phyloP scores from a whole-genome alignment of 2,329 filamentous ascomycete species.

The Botrytis aclada region DNA sequence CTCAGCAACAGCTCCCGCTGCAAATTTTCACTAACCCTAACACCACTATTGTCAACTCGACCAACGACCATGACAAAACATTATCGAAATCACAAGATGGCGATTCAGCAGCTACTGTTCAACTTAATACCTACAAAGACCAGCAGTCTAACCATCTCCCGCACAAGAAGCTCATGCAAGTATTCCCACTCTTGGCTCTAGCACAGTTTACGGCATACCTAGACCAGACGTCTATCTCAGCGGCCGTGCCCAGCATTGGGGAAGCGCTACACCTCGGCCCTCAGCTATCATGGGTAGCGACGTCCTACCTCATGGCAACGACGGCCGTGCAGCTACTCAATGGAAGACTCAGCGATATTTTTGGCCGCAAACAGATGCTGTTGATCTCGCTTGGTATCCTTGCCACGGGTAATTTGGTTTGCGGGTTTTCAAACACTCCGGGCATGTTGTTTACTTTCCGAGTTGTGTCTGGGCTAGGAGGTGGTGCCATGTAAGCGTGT shows the following conservation, averaged over 20 bases:
- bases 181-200: slow-evolving; percentile 21
- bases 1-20: slow-evolving; percentile 1
- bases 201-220: slow-evolving; percentile 21
- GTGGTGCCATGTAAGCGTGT: slow-evolving; percentile 18
- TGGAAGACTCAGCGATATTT: slow-evolving; percentile 20
- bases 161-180: slow-evolving; percentile 16
- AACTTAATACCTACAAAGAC: slow-evolving; percentile 2
- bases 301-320: slow-evolving; percentile 20
- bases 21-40: background rate
- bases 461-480: slow-evolving; percentile 20
- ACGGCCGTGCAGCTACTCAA: slow-evolving; percentile 21
- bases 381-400: slow-evolving; percentile 11
- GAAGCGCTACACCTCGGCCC: slow-evolving; percentile 14
- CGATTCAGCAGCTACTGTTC: slow-evolving; percentile 1
- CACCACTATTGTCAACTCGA: background rate
- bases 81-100: background rate
- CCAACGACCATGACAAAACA: background rate
- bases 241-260: slow-evolving; percentile 19
- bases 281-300: slow-evolving; percentile 18
- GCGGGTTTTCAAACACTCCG: slow-evolving; percentile 19
- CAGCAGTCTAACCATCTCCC: slow-evolving; percentile 12
- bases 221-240: slow-evolving; percentile 22
- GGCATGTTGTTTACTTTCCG: slow-evolving; percentile 14
- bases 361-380: slow-evolving; percentile 19
- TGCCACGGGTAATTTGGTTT: slow-evolving; percentile 19